Evolutionary conservation across 176 grass and related monocot genomes (phyloP).

Genomic region (Juncus effusus): DNA sequence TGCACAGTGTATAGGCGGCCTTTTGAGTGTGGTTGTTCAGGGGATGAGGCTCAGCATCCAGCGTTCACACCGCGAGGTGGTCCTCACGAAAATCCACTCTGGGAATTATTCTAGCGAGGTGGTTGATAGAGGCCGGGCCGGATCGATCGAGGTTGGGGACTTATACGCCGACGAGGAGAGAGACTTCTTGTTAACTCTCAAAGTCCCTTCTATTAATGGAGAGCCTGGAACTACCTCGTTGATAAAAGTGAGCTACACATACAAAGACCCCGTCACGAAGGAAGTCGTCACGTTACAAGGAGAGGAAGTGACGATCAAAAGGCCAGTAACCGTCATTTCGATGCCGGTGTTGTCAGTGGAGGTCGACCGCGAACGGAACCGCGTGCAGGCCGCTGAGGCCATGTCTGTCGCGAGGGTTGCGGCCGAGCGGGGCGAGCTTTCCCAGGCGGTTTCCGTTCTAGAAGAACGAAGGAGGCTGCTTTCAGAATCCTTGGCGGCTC

Average conservation of each 20-base stretch:
- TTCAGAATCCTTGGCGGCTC: conserved; percentile 37
- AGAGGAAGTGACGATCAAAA: conserved; percentile 41
- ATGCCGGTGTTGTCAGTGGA: conserved; percentile 41
- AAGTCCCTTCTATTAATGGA: conserved; percentile 29
- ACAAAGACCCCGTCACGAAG: conserved; percentile 44
- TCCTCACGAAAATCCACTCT: conserved; percentile 48
- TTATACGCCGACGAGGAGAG: conserved; percentile 81
- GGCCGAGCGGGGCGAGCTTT: conserved; percentile 49
- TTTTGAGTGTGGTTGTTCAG: conserved; percentile 58
- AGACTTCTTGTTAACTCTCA: conserved; percentile 56
- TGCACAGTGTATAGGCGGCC: conserved; percentile 60
- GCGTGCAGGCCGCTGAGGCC: conserved; percentile 60
- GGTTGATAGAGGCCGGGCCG: conserved; percentile 19
- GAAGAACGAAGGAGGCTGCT: conserved; percentile 44
- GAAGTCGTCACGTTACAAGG: conserved; percentile 40
- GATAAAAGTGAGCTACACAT: conserved; percentile 37
- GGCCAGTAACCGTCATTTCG: conserved; percentile 25
- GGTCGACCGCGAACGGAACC: conserved; percentile 69
- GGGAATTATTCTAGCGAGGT: conserved; percentile 45
- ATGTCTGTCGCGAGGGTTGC: conserved; percentile 60
- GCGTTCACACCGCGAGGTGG: conserved; percentile 44
- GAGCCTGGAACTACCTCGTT: conserved; percentile 26
- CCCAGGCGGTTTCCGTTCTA: conserved; percentile 57
- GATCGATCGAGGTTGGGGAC: conserved; percentile 49
- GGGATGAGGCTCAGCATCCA: conserved; percentile 45